These are phyloP conservation scores for Euryodendron excelsum DNA, from an alignment of 148 eudicot species.

Conservation along the genomic window DNA sequence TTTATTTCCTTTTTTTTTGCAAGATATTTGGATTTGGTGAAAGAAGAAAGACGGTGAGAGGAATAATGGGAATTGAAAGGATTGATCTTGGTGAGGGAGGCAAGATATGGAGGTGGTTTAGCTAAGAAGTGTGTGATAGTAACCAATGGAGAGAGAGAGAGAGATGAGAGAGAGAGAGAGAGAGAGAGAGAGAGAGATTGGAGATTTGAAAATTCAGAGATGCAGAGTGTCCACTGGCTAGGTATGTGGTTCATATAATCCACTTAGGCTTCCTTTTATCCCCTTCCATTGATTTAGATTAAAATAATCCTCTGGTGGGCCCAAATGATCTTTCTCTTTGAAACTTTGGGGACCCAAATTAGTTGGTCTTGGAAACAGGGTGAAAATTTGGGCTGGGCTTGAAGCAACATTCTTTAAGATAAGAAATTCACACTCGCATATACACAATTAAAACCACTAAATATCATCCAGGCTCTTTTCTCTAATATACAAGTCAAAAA, in stretches of 20 bases:
- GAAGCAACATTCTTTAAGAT: too few species aligned
- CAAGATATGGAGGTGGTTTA: conserved; percentile 30
- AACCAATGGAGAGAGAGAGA: conserved; percentile 22
- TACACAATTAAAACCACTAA: too few species aligned
- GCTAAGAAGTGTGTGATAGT: conserved; percentile 43
- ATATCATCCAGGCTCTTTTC: too few species aligned
- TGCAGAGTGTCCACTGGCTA: conserved; percentile 21
- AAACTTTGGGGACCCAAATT: too few species aligned
- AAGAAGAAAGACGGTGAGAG: background rate
- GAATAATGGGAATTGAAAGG: conserved; percentile 14
- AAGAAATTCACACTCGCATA: too few species aligned
- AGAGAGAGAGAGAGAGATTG: background rate
- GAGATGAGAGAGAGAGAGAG: background rate
- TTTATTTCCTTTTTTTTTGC: background rate
- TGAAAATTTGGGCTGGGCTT: too few species aligned
- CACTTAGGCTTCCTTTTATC: background rate
- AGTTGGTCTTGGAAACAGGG: background rate
- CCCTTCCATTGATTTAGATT: background rate
- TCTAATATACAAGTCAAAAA: too few species aligned
- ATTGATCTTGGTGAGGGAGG: conserved; percentile 21
- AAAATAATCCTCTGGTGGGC: too few species aligned
- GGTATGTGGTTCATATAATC: conserved; percentile 25
- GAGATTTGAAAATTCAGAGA: background rate
- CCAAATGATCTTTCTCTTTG: too few species aligned
- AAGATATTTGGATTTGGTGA: conserved; percentile 3